Conservation (phyloP, 805 yeast species). For the Monosporozyma yasuniensis region DNA sequence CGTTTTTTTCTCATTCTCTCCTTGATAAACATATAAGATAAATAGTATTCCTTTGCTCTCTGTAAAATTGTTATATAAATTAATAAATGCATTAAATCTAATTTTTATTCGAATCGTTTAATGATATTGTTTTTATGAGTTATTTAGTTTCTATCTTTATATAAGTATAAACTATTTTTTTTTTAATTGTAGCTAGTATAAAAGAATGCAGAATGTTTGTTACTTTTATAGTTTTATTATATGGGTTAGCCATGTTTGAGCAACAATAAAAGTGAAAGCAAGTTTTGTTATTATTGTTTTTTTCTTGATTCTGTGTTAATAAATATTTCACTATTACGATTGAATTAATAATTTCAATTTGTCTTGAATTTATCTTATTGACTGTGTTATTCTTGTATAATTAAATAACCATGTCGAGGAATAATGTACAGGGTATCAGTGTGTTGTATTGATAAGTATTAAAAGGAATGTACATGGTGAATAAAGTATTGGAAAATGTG, state of each 20-base stretch:
- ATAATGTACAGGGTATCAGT: neutral
- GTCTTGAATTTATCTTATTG: neutral
- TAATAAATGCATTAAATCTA: neutral
- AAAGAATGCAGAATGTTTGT: neutral
- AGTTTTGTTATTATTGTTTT: neutral
- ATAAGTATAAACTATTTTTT: neutral
- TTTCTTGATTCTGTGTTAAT: neutral
- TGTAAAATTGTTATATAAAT: neutral
- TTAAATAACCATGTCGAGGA: neutral
- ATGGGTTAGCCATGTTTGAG: conserved; percentile 1
- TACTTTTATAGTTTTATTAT: neutral
- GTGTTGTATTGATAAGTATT: neutral
- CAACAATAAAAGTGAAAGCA: neutral
- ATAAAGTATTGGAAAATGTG: neutral
- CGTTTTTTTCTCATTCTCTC: neutral
- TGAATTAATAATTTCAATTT: neutral
- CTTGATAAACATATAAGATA: neutral
- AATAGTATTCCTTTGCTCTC: neutral
- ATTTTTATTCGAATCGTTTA: neutral
- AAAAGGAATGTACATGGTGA: neutral
- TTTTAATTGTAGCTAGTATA: neutral
- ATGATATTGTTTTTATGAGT: neutral
- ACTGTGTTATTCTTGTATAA: neutral
- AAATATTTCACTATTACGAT: neutral
- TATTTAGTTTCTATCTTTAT: neutral